Conservation (phyloP, 257 asterid genomes). For the Gardenia jasminoides region DNA sequence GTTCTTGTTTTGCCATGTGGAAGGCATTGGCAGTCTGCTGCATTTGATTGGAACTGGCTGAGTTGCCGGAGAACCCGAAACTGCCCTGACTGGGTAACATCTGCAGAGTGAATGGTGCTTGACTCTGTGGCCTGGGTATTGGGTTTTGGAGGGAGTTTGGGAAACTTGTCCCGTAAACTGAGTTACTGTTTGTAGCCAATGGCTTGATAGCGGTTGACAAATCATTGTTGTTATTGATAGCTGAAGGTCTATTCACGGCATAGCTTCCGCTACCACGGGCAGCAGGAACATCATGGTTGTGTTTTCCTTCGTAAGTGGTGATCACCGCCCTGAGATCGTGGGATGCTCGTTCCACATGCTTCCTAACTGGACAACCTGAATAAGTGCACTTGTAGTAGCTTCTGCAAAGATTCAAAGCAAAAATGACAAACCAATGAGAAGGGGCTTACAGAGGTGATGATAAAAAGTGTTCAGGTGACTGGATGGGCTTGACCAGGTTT, state of each 20-base stretch:
- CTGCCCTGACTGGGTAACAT: slow-evolving; percentile 53
- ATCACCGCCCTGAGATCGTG: slow-evolving; percentile 82
- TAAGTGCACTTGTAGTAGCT: slow-evolving; percentile 95
- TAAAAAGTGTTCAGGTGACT: neutral
- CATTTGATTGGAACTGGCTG: slow-evolving; percentile 43
- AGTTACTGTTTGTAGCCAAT: slow-evolving; percentile 33
- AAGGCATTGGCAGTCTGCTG: slow-evolving; percentile 36
- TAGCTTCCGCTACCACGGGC: slow-evolving; percentile 74
- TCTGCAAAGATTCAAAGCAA: slow-evolving; percentile 33
- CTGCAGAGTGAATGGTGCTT: slow-evolving; percentile 73
- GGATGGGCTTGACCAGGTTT: neutral
- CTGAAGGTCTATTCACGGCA: slow-evolving; percentile 39
- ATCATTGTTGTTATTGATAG: slow-evolving; percentile 30
- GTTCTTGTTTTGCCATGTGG: slow-evolving; percentile 67
- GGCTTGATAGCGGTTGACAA: slow-evolving; percentile 43
- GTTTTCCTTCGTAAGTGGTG: slow-evolving; percentile 91
- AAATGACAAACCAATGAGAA: neutral
- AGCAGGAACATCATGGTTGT: slow-evolving; percentile 93
- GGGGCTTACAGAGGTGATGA: neutral
- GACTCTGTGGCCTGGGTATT: slow-evolving; percentile 48
- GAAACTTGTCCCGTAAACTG: slow-evolving; percentile 37
- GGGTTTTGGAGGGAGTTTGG: slow-evolving; percentile 31
- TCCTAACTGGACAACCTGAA: slow-evolving; percentile 78
- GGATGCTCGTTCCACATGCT: slow-evolving; percentile 88
- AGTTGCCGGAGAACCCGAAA: slow-evolving; percentile 51